Evolutionary conservation across 805 yeast genomes (phyloP).

Genomic region (Sporopachydermia lactativora): DNA sequence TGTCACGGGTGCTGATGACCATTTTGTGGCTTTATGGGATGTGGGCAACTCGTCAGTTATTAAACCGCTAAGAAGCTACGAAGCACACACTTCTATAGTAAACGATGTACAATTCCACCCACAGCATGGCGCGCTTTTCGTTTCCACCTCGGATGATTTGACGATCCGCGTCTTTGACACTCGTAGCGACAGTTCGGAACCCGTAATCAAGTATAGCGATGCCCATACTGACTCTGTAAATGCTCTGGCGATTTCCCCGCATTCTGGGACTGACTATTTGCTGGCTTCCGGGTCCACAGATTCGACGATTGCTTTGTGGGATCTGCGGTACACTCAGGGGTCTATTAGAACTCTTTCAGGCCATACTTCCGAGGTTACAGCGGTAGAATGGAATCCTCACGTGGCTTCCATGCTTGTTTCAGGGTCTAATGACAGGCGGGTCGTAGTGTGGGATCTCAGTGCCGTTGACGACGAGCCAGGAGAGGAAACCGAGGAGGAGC

Average conservation of each 20-base stretch:
- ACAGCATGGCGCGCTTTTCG: constrained; percentile 33
- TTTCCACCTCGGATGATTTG: constrained; percentile 59
- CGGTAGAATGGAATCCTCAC: constrained; percentile 38
- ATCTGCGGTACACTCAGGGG: constrained; percentile 42
- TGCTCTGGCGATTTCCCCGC: constrained; percentile 52
- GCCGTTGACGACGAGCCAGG: constrained; percentile 38
- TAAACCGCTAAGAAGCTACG: constrained; percentile 32
- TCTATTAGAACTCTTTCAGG: constrained; percentile 59
- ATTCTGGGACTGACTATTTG: constrained; percentile 27
- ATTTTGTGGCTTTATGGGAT: constrained; percentile 62
- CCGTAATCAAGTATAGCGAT: constrained; percentile 31
- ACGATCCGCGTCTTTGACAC: constrained; percentile 48
- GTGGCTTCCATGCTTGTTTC: constrained; percentile 42
- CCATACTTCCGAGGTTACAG: constrained; percentile 41
- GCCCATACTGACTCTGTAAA: constrained; percentile 53
- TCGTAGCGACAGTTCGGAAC: constrained; percentile 23
- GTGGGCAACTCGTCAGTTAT: constrained; percentile 17
- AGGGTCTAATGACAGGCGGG: constrained; percentile 52
- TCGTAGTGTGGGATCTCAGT: constrained; percentile 61
- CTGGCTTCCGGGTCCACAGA: constrained; percentile 74
- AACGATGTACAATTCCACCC: constrained; percentile 55
- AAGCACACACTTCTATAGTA: constrained; percentile 40
- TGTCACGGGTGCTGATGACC: constrained; percentile 53
- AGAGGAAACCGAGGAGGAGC: constrained; percentile 42
- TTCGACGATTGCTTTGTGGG: constrained; percentile 60